These are phyloP conservation scores for Eucalyptus cloeziana DNA, from an alignment of 345 rosid species.

Conservation along the genomic window DNA sequence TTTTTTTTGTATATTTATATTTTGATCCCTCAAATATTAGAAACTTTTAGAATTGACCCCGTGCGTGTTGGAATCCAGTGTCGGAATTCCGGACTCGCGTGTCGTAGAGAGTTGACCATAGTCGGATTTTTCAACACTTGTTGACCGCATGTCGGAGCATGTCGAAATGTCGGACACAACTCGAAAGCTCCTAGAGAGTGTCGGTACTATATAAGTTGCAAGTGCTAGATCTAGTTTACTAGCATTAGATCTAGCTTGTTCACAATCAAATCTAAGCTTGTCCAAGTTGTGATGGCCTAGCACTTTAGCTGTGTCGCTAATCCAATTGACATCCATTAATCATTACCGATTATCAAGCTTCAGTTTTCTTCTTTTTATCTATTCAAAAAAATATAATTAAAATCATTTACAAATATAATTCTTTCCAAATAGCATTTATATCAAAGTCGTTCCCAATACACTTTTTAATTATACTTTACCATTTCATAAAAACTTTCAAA, in stretches of 20 bases:
- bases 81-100: no score
- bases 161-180: no score
- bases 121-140: no score
- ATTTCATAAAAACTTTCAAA: neutral
- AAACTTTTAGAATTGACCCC: no score
- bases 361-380: neutral
- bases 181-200: no score
- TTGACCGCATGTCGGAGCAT: no score
- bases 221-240: neutral
- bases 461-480: neutral
- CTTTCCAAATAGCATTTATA: neutral
- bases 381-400: neutral
- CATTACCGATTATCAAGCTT: neutral
- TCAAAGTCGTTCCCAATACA: neutral
- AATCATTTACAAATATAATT: neutral
- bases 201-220: no score
- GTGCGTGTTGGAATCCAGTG: no score
- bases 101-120: no score
- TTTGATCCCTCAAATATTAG: no score
- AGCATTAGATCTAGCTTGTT: accelerated
- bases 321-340: neutral
- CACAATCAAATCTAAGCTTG: neutral
- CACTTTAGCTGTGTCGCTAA: neutral
- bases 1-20: no score
- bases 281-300: neutral